phyloP scores from a whole-genome alignment of 2,329 filamentous ascomycete species.

The Alternaria sp. region DNA sequence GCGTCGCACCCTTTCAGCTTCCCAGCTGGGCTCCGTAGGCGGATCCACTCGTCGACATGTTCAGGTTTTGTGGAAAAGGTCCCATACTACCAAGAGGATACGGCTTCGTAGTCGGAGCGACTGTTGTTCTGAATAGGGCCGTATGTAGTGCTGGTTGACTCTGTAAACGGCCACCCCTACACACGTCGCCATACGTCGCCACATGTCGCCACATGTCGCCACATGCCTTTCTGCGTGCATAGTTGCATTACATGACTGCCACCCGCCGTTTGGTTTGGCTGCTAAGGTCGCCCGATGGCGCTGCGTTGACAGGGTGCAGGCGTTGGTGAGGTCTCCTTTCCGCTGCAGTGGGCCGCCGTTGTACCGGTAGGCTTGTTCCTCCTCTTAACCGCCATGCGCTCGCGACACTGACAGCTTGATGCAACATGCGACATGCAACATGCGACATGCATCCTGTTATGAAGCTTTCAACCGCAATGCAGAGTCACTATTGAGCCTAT shows the following conservation, averaged over 20 bases:
- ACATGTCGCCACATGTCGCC: conserved; percentile 4
- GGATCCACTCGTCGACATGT: conserved; percentile 16
- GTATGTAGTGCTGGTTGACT: neutral
- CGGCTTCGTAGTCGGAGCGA: conserved; percentile 5
- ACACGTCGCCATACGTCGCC: no score
- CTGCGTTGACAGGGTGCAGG: conserved; percentile 14
- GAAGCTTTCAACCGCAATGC: neutral
- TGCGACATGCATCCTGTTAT: neutral
- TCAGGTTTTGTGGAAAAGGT: conserved; percentile 9
- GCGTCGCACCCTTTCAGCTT: conserved; percentile 22
- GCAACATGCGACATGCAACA: neutral
- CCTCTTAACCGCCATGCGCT: conserved; percentile 5
- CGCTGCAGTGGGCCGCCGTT: conserved; percentile 12
- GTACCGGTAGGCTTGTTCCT: conserved; percentile 11
- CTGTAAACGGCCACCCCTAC: neutral
- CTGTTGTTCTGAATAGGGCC: conserved; percentile 3
- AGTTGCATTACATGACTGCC: neutral
- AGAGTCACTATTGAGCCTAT: neutral
- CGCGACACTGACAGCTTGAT: conserved; percentile 3
- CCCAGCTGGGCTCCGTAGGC: neutral
- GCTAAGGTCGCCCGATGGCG: conserved; percentile 10
- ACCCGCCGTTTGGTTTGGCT: conserved; percentile 4
- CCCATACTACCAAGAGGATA: conserved; percentile 1
- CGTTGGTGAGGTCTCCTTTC: conserved; percentile 7
- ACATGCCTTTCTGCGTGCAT: neutral